Evolutionary conservation across 768 basidiomycete species (phyloP), one percentile per base, ranked within the genome.

Genomic region (Mycena rosella): DNA sequence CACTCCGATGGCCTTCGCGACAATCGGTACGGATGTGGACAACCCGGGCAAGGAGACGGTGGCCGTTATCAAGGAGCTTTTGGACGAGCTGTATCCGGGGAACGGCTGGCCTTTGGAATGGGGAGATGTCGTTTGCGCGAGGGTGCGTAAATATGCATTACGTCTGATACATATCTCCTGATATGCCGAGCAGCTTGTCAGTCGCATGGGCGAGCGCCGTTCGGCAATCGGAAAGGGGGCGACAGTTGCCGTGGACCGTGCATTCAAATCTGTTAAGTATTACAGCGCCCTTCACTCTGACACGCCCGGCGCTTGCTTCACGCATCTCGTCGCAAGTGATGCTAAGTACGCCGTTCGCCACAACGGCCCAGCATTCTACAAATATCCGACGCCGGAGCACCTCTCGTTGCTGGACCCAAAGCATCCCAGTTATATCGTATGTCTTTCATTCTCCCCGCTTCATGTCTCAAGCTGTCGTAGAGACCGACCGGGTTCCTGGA

Each of bases 331-430:
- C 15, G 18, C 27, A 5, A n/a, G 17, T 20, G 60, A 60, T 20
- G 55, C 53, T 11, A 13, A 24, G 11, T 56, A 57, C 34, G 55
- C 55, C 1, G 2, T 51, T 18, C 55, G 55, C 3, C 1, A 15
- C 5, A 47, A 64, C 15, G 63, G 63, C 2, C 55, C 63, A 5
- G 63, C 63, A 3, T 57, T 64, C 45, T 51, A 48, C 15, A 51
- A 57, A 27, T 10, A 14, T 1, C 54, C 55, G 1, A 57, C 55
- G 13, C 63, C 55, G 24, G 26, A n/a, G n/a, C n/a, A n/a, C n/a
- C n/a, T n/a, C n/a, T n/a, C n/a, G n/a, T n/a, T n/a, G n/a, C n/a
- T n/a, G n/a, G n/a, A n/a, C n/a, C n/a, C n/a, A n/a, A n/a, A n/a
- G n/a, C n/a, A n/a, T n/a, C n/a, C n/a, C n/a, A n/a, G n/a, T n/a